Evolutionary conservation across 75 land plant species (phyloP).

Genomic region (Azolla pinnata): DNA sequence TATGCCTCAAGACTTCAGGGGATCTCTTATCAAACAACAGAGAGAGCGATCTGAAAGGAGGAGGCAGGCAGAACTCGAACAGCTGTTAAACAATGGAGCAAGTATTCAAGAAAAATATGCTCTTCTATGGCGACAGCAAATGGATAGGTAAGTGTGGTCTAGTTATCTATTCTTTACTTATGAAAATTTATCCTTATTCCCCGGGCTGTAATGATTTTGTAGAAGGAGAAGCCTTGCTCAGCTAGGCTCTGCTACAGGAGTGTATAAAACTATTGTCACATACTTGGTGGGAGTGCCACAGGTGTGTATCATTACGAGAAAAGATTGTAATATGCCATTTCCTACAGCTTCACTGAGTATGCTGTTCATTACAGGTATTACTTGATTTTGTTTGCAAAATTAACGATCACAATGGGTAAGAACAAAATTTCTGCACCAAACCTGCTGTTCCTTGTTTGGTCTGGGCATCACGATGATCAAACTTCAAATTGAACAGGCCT

Average conservation of each 20-base stretch:
- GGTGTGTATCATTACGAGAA: conserved; percentile 26
- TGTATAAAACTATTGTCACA: conserved; percentile 82
- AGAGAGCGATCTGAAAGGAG: conserved; percentile 90
- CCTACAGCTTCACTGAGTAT: not conserved
- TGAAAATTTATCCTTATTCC: not conserved
- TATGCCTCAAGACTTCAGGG: conserved; percentile 98
- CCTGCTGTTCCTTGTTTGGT: no score
- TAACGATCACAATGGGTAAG: conserved; percentile 95
- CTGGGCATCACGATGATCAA: not conserved
- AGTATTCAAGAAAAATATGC: conserved; percentile 81
- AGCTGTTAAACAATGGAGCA: conserved; percentile 67
- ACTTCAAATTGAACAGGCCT: conserved; percentile 38
- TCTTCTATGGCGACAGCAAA: conserved; percentile 89
- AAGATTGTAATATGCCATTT: not conserved
- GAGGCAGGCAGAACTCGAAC: conserved; percentile 75
- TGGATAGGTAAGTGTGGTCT: conserved; percentile 60
- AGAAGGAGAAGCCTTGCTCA: conserved; percentile 86
- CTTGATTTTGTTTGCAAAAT: conserved; percentile 85
- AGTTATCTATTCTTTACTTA: not conserved
- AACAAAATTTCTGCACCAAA: not conserved
- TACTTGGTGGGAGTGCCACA: conserved; percentile 96
- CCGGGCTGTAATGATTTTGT: conserved; percentile 5
- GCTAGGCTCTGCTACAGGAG: conserved; percentile 92
- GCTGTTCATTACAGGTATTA: conserved; percentile 51
- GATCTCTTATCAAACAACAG: conserved; percentile 73